Evolutionary conservation across 441 rosid species (phyloP).

Genomic region (Manihot esculenta): DNA sequence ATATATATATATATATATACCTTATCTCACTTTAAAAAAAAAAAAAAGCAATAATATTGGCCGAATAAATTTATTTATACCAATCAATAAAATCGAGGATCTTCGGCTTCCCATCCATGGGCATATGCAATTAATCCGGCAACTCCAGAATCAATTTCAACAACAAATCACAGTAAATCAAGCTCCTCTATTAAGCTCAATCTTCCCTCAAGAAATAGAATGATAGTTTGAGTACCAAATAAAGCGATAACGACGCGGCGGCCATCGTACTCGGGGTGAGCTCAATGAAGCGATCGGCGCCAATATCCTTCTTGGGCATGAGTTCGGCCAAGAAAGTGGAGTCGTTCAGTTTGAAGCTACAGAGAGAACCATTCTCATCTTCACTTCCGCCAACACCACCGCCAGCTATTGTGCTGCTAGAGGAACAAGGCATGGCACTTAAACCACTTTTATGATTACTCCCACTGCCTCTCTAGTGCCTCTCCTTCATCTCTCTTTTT

Average conservation of each 20-base stretch:
- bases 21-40: too few species aligned
- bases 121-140: slow-evolving; percentile 88
- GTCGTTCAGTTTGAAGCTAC: slow-evolving; percentile 69
- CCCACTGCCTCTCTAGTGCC: slow-evolving; percentile 7
- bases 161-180: not conserved
- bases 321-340: slow-evolving; percentile 90
- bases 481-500: slow-evolving; percentile 17
- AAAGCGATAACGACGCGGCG: slow-evolving; percentile 89
- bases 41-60: too few species aligned
- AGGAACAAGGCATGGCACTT: slow-evolving; percentile 64
- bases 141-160: slow-evolving; percentile 70
- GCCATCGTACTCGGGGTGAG: slow-evolving; percentile 79
- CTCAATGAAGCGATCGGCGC: slow-evolving; percentile 88
- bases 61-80: slow-evolving; percentile 30
- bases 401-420: slow-evolving; percentile 34
- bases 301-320: slow-evolving; percentile 86
- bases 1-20: too few species aligned
- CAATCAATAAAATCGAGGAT: slow-evolving; percentile 91
- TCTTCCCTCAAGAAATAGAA: not conserved
- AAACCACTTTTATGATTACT: not conserved
- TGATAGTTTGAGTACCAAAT: slow-evolving; percentile 50
- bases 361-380: slow-evolving; percentile 53
- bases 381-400: slow-evolving; percentile 36
- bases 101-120: slow-evolving; percentile 96
- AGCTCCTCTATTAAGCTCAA: not conserved